A percentile compares a stretch with the other conserved stretches of the same genome.
Conservation (phyloP, 2,329 filamentous ascomycete genomes). For the Aspergillus floridensis region DNA sequence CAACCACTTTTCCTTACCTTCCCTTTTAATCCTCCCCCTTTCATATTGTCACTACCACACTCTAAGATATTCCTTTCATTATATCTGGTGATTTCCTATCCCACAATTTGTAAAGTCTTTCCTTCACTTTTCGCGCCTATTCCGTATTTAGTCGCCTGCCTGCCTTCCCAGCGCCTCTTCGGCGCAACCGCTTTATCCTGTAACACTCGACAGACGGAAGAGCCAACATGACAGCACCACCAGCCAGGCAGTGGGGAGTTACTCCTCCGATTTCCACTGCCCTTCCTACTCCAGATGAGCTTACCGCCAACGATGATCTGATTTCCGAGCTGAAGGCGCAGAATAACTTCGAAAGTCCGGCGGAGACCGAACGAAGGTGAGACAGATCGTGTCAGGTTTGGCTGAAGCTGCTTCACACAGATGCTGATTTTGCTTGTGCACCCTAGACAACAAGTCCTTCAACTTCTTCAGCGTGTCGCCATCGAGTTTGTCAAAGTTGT, state of each 20-base stretch:
- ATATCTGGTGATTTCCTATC: not conserved
- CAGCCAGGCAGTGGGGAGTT: conserved; percentile 62
- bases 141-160: conserved; percentile 3
- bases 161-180: conserved; percentile 2
- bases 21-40: conserved; percentile 2
- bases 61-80: not conserved
- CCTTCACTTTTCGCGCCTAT: not conserved
- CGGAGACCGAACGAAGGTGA: conserved; percentile 81
- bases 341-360: conserved; percentile 83
- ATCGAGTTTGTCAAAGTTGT: conserved; percentile 85
- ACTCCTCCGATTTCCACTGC: conserved; percentile 78
- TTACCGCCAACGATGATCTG: conserved; percentile 72
- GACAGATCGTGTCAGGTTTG: not conserved
- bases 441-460: conserved; percentile 66
- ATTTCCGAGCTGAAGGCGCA: conserved; percentile 81
- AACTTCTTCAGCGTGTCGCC: conserved; percentile 73
- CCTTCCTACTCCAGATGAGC: conserved; percentile 74
- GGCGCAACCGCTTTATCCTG: conserved; percentile 16
- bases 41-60: not conserved
- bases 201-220: conserved; percentile 7
- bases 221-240: conserved; percentile 36
- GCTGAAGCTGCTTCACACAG: not conserved
- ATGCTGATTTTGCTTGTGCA: not conserved
- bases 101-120: conserved; percentile 1
- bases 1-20: conserved; percentile 10